phyloP scores from a whole-genome alignment of 129 eudicot species.

The Lactuca saligna region DNA sequence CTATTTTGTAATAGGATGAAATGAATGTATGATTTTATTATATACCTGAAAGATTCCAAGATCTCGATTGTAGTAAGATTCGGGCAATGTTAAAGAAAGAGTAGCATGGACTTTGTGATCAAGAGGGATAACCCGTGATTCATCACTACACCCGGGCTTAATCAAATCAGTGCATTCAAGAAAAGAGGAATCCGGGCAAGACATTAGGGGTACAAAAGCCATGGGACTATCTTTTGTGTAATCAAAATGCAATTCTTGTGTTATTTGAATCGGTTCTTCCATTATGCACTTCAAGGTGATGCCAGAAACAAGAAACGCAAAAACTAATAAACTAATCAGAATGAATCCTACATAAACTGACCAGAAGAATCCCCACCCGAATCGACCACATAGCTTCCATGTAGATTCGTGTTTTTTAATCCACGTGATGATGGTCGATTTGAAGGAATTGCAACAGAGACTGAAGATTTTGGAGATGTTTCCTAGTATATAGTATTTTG shows the following conservation, averaged over 20 bases:
- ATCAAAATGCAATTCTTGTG: conserved; percentile 63
- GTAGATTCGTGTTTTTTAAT: conserved; percentile 44
- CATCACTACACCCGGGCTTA: conserved; percentile 25
- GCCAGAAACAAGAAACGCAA: conserved; percentile 65
- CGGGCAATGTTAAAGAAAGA: conserved; percentile 64
- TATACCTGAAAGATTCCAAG: conserved; percentile 91
- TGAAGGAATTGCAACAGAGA: conserved; percentile 18
- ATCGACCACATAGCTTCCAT: conserved; percentile 44
- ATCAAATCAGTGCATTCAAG: conserved; percentile 28
- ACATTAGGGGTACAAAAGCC: conserved; percentile 65
- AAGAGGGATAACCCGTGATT: conserved; percentile 47
- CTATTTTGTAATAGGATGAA: too few relatives aligned
- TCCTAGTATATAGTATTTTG: conserved; percentile 19
- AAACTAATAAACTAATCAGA: conserved; percentile 53
- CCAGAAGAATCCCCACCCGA: conserved; percentile 81
- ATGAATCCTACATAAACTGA: conserved; percentile 55
- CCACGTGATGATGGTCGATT: conserved; percentile 38
- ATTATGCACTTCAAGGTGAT: conserved; percentile 46
- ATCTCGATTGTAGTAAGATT: conserved; percentile 76
- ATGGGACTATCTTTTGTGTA: conserved; percentile 66
- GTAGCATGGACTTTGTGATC: conserved; percentile 58
- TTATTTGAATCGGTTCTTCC: conserved; percentile 62
- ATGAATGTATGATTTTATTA: not conserved
- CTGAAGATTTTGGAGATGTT: conserved; percentile 19
- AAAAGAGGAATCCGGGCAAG: conserved; percentile 34